Percentiles rank a stretch among this genome's conserved stretches.
These are phyloP conservation scores for Kuraishia borneana DNA, from an alignment of 805 yeast genomes.

Conservation along the genomic window DNA sequence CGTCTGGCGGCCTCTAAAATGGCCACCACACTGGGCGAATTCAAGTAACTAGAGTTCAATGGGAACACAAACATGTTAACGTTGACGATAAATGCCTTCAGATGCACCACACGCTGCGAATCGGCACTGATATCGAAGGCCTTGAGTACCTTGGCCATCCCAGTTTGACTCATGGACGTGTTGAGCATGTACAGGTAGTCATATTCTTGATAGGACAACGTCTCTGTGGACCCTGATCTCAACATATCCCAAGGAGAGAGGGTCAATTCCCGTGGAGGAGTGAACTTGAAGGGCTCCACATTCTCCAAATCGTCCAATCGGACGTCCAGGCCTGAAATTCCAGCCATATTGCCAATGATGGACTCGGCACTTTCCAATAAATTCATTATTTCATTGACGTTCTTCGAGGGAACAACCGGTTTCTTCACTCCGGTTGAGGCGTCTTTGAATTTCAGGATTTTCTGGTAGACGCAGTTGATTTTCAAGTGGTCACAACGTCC, in stretches of 20 bases:
- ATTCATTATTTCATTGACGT: neutral
- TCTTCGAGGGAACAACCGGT: slow-evolving; percentile 1
- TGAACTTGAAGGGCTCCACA: neutral
- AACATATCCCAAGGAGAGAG: too few relatives aligned
- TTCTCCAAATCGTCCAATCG: too few relatives aligned
- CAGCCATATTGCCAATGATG: neutral
- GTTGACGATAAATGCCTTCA: slow-evolving; percentile 16
- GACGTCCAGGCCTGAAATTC: neutral
- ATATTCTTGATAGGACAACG: neutral
- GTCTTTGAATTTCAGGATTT: slow-evolving; percentile 15
- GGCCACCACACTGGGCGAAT: slow-evolving; percentile 14
- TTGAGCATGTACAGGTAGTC: neutral
- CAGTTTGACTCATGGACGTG: slow-evolving; percentile 8
- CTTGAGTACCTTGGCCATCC: too few relatives aligned
- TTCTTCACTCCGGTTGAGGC: neutral
- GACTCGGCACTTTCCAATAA: slow-evolving; percentile 1
- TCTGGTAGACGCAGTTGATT: slow-evolving; percentile 21
- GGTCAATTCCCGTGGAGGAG: too few relatives aligned
- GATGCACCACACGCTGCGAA: slow-evolving; percentile 10
- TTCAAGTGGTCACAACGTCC: slow-evolving; percentile 23
- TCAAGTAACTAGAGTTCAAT: slow-evolving; percentile 13
- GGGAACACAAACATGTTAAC: slow-evolving; percentile 18
- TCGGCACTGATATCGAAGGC: slow-evolving; percentile 9
- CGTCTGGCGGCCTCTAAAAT: slow-evolving; percentile 17
- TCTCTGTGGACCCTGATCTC: neutral